A percentile compares a stretch with the other conserved stretches of the same genome.
Evolutionary conservation across 257 asterid genomes (phyloP).

Genomic region (Scutellaria baicalensis): DNA sequence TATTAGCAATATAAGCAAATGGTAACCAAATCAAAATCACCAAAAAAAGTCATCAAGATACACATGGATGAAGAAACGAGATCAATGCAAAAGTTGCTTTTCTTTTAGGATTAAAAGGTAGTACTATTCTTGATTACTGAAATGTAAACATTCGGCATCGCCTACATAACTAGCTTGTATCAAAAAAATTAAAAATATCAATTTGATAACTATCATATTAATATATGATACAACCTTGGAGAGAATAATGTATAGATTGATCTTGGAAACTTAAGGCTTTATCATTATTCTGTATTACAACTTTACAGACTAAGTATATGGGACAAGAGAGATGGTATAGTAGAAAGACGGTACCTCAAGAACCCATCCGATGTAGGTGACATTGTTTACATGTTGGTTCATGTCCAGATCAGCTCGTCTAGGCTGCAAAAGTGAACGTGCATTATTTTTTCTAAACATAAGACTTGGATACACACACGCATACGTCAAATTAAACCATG

Average conservation of each 20-base stretch:
- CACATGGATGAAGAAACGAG: neutral
- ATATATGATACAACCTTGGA: neutral
- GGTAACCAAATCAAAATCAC: neutral
- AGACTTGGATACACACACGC: neutral
- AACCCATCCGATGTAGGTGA: constrained; percentile 94
- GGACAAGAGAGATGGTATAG: neutral
- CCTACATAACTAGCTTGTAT: neutral
- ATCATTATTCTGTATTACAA: no score
- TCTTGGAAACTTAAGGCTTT: neutral
- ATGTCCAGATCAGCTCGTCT: constrained; percentile 91
- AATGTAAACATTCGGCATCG: neutral
- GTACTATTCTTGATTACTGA: no score
- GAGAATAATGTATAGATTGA: neutral
- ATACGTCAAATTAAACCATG: neutral
- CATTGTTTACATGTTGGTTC: constrained; percentile 94
- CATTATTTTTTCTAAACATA: neutral
- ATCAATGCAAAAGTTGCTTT: neutral
- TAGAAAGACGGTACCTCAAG: constrained; percentile 60
- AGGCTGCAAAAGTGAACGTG: constrained; percentile 42
- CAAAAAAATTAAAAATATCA: no score
- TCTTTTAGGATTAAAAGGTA: neutral
- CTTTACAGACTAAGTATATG: neutral
- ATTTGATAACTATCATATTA: neutral
- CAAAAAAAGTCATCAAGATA: neutral
- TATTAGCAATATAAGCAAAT: constrained; percentile 2